Evolutionary conservation across 768 basidiomycete genomes (phyloP).

Genomic region (Rhodosporidiobolus sp.): DNA sequence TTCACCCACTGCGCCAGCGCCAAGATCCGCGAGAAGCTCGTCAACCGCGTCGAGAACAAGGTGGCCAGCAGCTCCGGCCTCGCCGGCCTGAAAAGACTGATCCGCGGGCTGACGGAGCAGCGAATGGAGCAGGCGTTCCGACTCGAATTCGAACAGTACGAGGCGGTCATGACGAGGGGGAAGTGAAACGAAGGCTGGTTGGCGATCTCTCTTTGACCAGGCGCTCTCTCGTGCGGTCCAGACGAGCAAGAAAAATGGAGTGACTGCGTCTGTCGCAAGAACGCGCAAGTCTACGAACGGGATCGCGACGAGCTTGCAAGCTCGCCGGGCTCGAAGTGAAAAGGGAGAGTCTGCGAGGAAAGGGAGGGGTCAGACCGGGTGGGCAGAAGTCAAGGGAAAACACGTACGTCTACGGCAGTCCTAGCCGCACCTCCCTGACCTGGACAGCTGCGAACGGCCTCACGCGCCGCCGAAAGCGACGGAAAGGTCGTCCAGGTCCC

Average conservation of each 20-base stretch:
- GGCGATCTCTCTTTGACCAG: too few species aligned
- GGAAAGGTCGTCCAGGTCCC: conserved; percentile 2
- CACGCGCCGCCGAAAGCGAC: conserved; percentile 4
- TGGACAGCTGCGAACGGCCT: not conserved
- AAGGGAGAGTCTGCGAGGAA: not conserved
- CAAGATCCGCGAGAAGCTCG: not conserved
- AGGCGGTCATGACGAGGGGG: too few species aligned
- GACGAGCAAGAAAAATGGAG: not conserved
- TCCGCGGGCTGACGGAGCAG: too few species aligned
- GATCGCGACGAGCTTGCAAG: not conserved
- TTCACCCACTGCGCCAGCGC: not conserved
- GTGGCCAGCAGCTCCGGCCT: too few species aligned
- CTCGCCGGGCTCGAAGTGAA: not conserved
- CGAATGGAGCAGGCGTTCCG: too few species aligned
- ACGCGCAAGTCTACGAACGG: too few species aligned
- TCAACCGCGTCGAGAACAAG: not conserved
- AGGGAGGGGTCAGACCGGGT: not conserved
- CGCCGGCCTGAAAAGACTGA: too few species aligned
- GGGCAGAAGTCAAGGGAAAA: too few species aligned
- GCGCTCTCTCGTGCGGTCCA: not conserved
- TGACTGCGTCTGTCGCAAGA: too few species aligned
- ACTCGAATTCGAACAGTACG: not conserved
- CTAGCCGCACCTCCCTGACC: too few species aligned
- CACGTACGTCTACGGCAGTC: too few species aligned
- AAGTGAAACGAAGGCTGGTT: too few species aligned